Percentiles rank a stretch among this genome's conserved stretches.
phyloP scores from a whole-genome alignment of 495 filamentous ascomycete genomes.

The Symbiotaphrina buchneri region DNA sequence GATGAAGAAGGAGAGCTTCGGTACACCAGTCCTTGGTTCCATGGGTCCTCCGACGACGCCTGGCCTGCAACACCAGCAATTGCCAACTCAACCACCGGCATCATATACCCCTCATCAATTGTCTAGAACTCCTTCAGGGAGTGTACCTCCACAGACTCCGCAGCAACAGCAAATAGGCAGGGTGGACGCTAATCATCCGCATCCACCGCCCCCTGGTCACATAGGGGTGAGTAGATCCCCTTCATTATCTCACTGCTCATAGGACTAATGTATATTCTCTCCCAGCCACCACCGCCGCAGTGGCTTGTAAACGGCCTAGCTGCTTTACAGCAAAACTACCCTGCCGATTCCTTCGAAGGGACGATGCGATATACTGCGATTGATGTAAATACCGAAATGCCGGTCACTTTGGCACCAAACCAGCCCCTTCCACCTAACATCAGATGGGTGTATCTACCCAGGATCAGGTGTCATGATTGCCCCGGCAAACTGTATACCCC shows the following conservation, averaged over 20 bases:
- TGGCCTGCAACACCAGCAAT: slow-evolving; percentile 6
- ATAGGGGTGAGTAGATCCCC: slow-evolving; percentile 26
- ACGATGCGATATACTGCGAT: slow-evolving; percentile 71
- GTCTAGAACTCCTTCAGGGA: no score
- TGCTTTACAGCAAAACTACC: slow-evolving; percentile 38
- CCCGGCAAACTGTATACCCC: slow-evolving; percentile 85
- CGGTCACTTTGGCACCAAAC: slow-evolving; percentile 22
- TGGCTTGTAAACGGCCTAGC: slow-evolving; percentile 55
- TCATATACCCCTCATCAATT: no score
- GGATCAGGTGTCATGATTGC: slow-evolving; percentile 79
- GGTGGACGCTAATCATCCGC: slow-evolving; percentile 37
- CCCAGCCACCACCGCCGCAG: slow-evolving; percentile 49
- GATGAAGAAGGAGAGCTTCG: slow-evolving; percentile 23
- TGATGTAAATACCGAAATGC: slow-evolving; percentile 36
- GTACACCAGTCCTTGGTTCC: slow-evolving; percentile 26
- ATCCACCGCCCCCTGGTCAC: slow-evolving; percentile 28
- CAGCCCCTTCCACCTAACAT: slow-evolving; percentile 26
- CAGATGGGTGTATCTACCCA: slow-evolving; percentile 56
- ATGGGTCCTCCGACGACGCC: slow-evolving; percentile 34
- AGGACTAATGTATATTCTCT: neutral
- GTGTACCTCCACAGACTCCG: neutral
- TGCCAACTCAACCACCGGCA: neutral
- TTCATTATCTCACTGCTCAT: neutral
- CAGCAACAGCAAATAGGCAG: slow-evolving; percentile 17
- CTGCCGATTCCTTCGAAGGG: slow-evolving; percentile 61